These are phyloP conservation scores for Backusella liffmaniae DNA, from an alignment of 192 early-diverging fungal genomes.

Conservation along the genomic window DNA sequence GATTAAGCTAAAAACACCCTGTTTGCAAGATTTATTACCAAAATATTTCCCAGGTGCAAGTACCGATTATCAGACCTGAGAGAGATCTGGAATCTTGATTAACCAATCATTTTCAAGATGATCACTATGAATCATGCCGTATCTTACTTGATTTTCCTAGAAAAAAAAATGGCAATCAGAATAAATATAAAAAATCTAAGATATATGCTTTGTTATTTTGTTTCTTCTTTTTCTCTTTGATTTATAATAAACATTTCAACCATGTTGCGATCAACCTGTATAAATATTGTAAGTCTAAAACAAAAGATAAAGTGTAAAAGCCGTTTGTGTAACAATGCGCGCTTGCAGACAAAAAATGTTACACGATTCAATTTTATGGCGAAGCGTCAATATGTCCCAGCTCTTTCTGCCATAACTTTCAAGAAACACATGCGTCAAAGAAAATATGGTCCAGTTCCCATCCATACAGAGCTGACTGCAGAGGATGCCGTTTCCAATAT, in stretches of 20 bases:
- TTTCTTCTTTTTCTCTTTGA: background rate
- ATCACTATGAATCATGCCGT: background rate
- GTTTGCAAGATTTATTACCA: conserved; percentile 5
- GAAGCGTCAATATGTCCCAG: background rate
- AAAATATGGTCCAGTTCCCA: conserved; percentile 13
- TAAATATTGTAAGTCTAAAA: background rate
- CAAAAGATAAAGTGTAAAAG: background rate
- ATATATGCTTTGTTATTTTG: background rate
- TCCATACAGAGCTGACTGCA: conserved; percentile 57
- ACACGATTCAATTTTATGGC: background rate
- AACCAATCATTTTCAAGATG: background rate
- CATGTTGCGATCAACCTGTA: background rate
- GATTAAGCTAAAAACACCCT: background rate
- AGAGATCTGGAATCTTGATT: background rate
- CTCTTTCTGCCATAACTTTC: conserved; percentile 16
- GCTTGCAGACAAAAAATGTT: background rate
- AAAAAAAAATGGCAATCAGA: background rate
- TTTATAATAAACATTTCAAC: background rate
- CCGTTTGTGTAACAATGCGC: background rate
- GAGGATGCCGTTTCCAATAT: conserved; percentile 97
- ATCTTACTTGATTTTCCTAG: background rate
- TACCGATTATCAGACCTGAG: background rate
- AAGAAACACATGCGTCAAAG: conserved; percentile 24
- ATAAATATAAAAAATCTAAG: background rate
- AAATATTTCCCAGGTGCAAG: conserved; percentile 15